Evolutionary conservation across 2,329 filamentous ascomycete genomes (phyloP).

Genomic region (Lecanosticta acicola): DNA sequence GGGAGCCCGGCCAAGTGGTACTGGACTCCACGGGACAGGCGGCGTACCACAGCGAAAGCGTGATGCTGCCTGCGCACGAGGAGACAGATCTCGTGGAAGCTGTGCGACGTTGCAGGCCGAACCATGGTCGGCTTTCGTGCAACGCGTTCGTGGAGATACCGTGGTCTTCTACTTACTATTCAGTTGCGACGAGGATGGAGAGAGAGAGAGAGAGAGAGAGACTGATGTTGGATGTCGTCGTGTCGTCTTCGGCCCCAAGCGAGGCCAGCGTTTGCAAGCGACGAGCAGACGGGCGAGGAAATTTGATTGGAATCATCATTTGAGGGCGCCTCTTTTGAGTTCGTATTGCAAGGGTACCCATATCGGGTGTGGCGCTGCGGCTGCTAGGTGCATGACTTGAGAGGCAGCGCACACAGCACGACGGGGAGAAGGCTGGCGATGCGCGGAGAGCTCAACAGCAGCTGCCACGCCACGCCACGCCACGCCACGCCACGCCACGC

Average conservation of each 20-base stretch:
- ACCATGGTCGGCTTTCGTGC: too few relatives aligned
- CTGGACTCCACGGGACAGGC: neutral
- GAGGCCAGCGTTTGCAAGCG: neutral
- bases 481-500: too few relatives aligned
- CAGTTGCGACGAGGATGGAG: too few relatives aligned
- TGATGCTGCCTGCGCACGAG: neutral
- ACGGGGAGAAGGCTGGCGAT: too few relatives aligned
- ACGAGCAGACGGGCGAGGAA: neutral
- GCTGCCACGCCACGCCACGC: too few relatives aligned
- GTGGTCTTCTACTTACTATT: too few relatives aligned
- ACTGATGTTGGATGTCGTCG: too few relatives aligned
- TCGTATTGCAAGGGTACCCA: neutral
- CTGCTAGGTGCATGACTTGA: neutral
- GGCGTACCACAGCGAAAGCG: neutral
- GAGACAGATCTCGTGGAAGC: constrained; percentile 4
- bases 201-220: too few relatives aligned
- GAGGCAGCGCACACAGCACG: too few relatives aligned
- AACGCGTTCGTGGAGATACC: too few relatives aligned
- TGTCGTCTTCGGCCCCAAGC: neutral
- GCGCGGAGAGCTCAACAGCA: too few relatives aligned
- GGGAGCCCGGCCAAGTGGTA: neutral
- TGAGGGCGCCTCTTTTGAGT: neutral
- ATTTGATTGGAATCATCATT: neutral
- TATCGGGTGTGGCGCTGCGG: neutral
- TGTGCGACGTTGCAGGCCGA: too few relatives aligned